Evolutionary conservation across 352 stramenopile genomes (phyloP).

Genomic region (Plasmopara viticola): DNA sequence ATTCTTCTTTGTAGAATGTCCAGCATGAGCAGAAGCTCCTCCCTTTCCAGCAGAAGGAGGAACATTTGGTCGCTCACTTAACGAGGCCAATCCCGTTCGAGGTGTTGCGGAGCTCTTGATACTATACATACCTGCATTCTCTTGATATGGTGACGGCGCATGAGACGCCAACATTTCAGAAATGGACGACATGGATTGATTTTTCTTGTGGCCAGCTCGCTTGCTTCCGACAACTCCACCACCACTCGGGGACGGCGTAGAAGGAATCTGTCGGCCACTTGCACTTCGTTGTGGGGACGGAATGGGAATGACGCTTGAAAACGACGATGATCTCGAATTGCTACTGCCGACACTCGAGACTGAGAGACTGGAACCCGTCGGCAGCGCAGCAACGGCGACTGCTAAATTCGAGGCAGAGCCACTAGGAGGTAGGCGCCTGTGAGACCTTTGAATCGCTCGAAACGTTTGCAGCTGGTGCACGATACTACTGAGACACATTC

Average conservation of each 20-base stretch:
- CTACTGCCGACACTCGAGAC: constrained; percentile 27
- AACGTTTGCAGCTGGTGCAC: constrained; percentile 67
- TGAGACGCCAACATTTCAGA: constrained; percentile 71
- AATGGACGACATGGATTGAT: constrained; percentile 86
- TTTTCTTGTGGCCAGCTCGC: constrained; percentile 79
- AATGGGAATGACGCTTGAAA: constrained; percentile 25
- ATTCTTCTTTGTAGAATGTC: constrained; percentile 15
- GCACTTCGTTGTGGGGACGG: constrained; percentile 26
- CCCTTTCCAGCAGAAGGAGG: constrained; percentile 20
- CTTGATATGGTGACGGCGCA: constrained; percentile 52
- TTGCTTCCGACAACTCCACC: constrained; percentile 34
- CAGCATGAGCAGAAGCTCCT: constrained; percentile 1
- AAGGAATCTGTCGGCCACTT: constrained; percentile 24
- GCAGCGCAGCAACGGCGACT: constrained; percentile 6
- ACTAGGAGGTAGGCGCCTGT: constrained; percentile 28
- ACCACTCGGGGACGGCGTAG: constrained; percentile 24
- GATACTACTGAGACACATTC: constrained; percentile 68
- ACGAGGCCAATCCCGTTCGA: constrained; percentile 60
- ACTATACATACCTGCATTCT: constrained; percentile 34
- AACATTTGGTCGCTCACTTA: constrained; percentile 48
- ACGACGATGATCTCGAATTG: constrained; percentile 37
- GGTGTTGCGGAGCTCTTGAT: constrained; percentile 54
- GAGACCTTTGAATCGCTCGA: constrained; percentile 42
- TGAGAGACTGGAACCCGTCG: constrained; percentile 25
- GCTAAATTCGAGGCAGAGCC: constrained; percentile 26